A percentile compares a stretch with the other conserved stretches of the same genome.
phyloP scores from a whole-genome alignment of 257 asterid species.

The Solanum chmielewskii region DNA sequence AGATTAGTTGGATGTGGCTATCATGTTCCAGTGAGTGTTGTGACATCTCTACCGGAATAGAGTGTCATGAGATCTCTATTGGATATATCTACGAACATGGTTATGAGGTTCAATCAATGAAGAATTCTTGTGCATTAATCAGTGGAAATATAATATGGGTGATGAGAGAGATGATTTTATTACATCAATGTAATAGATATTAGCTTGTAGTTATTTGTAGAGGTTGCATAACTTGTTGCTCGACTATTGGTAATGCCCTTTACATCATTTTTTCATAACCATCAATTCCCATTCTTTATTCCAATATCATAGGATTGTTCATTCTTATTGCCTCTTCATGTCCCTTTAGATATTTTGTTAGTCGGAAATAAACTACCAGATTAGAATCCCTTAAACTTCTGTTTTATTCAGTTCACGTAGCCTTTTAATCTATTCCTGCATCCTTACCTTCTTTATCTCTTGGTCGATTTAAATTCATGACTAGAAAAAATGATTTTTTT shows the following conservation, averaged over 20 bases:
- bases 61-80: no score
- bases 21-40: slow-evolving; percentile 25
- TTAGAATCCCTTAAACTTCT: background rate
- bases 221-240: background rate
- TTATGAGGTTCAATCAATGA: background rate
- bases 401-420: background rate
- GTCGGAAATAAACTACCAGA: background rate
- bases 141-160: slow-evolving; percentile 16
- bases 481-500: background rate
- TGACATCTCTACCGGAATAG: background rate
- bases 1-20: slow-evolving; percentile 63
- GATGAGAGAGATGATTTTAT: background rate
- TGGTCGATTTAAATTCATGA: background rate
- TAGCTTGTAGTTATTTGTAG: background rate
- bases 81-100: no score
- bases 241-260: background rate
- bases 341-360: background rate
- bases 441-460: background rate
- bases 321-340: background rate
- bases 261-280: background rate
- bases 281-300: background rate
- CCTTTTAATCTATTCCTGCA: background rate
- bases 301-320: background rate
- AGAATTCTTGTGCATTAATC: background rate
- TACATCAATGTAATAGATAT: background rate